These are phyloP conservation scores for Coprinellus aureogranulatus DNA, from an alignment of 768 basidiomycete species.

Conservation along the genomic window DNA sequence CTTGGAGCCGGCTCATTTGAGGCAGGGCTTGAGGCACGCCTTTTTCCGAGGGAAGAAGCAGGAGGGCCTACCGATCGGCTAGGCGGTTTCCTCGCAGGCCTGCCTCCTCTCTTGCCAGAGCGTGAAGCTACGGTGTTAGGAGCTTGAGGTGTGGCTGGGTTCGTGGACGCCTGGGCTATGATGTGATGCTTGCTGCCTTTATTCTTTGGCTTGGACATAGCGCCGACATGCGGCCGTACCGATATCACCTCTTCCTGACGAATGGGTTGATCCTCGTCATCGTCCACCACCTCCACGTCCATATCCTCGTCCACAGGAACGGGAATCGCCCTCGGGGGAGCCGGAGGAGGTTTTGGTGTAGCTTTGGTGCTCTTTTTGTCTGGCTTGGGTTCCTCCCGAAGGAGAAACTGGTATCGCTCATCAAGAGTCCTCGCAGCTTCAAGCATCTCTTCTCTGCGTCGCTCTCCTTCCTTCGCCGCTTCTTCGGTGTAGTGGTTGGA, in stretches of 20 bases:
- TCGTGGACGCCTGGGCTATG: too few species aligned
- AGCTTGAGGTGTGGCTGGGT: too few species aligned
- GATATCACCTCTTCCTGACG: too few species aligned
- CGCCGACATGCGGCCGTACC: too few species aligned
- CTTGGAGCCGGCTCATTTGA: too few species aligned
- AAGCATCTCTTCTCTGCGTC: slow-evolving; percentile 72
- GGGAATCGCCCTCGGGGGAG: slow-evolving; percentile 9
- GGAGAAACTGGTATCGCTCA: slow-evolving; percentile 69
- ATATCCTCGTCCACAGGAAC: slow-evolving; percentile 15
- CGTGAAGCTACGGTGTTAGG: too few species aligned
- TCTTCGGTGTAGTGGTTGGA: slow-evolving; percentile 36
- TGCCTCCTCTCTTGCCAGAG: not conserved
- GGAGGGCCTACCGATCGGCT: too few species aligned
- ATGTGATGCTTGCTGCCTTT: too few species aligned
- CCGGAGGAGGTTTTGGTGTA: too few species aligned
- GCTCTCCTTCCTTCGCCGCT: slow-evolving; percentile 62
- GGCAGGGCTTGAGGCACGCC: not conserved
- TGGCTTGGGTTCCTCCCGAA: slow-evolving; percentile 58
- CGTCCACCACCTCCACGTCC: not conserved
- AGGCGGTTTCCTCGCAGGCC: not conserved
- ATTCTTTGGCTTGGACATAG: too few species aligned
- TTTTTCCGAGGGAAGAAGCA: not conserved
- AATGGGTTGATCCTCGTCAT: too few species aligned
- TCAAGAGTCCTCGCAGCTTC: slow-evolving; percentile 64
- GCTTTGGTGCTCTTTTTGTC: not conserved